These are phyloP conservation scores for Globisporangium apiculatum DNA, from an alignment of 352 stramenopile genomes.

Conservation along the genomic window DNA sequence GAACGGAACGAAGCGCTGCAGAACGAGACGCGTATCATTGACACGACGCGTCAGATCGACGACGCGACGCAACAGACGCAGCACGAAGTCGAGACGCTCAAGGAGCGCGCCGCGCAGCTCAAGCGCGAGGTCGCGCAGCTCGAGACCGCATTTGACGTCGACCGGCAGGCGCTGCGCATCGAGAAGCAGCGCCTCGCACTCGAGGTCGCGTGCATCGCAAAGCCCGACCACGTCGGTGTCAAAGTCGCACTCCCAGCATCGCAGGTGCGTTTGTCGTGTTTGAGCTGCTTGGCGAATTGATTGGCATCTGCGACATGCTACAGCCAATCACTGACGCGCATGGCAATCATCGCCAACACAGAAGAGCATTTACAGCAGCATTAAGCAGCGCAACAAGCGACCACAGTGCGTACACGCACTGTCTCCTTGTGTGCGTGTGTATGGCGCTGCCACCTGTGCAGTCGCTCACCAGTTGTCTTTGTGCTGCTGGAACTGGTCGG, in stretches of 20 bases:
- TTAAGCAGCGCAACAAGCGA: conserved; percentile 31
- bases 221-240: conserved; percentile 28
- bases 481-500: too few relatives aligned
- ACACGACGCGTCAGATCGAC: conserved; percentile 28
- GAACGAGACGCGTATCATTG: conserved; percentile 34
- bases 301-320: too few relatives aligned
- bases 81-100: conserved; percentile 32
- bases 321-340: neutral
- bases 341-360: neutral
- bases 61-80: conserved; percentile 29
- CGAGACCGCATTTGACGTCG: conserved; percentile 37
- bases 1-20: conserved; percentile 31
- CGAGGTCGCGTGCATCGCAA: conserved; percentile 39
- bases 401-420: conserved; percentile 15
- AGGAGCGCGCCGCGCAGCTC: conserved; percentile 22
- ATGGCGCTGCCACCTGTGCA: neutral
- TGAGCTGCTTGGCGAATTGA: too few relatives aligned
- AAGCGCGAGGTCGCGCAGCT: conserved; percentile 33
- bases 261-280: neutral
- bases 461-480: too few relatives aligned
- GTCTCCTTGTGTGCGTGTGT: neutral
- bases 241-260: conserved; percentile 20
- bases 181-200: conserved; percentile 38
- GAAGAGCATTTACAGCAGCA: conserved; percentile 29
- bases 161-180: conserved; percentile 37